Evolutionary conservation across 2,329 filamentous ascomycete species (phyloP), one percentile per base, ranked within the genome.

Genomic region (Epichloe brachyelytri): DNA sequence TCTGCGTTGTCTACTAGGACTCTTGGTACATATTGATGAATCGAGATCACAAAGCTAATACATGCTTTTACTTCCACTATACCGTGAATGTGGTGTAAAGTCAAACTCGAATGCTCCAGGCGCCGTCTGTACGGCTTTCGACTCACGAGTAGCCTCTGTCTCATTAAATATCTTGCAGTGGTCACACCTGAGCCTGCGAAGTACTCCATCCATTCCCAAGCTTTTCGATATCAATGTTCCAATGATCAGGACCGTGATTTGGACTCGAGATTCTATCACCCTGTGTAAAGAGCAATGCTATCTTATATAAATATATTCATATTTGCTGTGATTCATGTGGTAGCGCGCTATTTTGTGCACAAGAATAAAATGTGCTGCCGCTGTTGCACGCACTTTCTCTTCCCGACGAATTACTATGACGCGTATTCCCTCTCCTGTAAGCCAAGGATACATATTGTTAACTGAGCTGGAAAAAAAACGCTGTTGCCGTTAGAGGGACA

Each of bases 301-400:
- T 26, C 5, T 49, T 34, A 8, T 14, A 17, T 20, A 30, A 30
- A 11, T 38, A 49, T 22, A 17, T 37, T 30, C 30, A 36, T 43
- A 7, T 36, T 26, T 33, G 10, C 39, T 44, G 40, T 30, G 34
- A 30, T 44, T 38, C 40, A 30, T 43, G 14, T 43, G 19, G 12
- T 20, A 43, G 22, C 20, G 46, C 45, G 50, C 50, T 47, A 43
- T 51, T 30, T 48, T 36, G 26, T 45, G 39, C 46, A 39, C 34
- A 38, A 51, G n/a, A 48, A 19, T 36, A 43, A 44, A 22, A 52
- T 46, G 40, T 36, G 48, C 36, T 45, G n/a, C 26, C 48, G 48
- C 48, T 50, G 43, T 46, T 46, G 43, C n/a, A 41, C 17, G 47
- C 38, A 40, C 7, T 19, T 49, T 33, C 33, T 10, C 30, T 37